Evolutionary conservation across 2,329 filamentous ascomycete genomes (phyloP).

Genomic region (Alternaria triticina): DNA sequence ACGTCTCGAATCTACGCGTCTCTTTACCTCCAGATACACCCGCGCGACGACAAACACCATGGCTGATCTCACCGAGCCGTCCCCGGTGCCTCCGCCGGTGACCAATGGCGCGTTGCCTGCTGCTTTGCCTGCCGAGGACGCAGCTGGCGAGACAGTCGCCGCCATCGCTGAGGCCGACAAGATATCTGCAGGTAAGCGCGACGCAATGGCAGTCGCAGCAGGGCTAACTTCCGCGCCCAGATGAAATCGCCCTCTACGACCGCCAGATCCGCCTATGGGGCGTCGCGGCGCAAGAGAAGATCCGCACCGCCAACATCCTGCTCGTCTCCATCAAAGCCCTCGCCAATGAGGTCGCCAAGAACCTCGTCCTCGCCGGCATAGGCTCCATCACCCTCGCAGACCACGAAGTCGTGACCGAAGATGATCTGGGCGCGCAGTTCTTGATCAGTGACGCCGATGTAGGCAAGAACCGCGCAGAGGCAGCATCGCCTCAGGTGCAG

Average conservation of each 20-base stretch:
- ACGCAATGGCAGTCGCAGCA: background rate
- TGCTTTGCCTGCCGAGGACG: conserved; percentile 37
- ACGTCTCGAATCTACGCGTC: background rate
- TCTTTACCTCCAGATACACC: background rate
- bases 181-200: conserved; percentile 49
- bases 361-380: conserved; percentile 91
- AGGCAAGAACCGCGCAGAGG: conserved; percentile 83
- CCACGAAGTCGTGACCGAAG: conserved; percentile 73
- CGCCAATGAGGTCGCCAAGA: conserved; percentile 95
- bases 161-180: conserved; percentile 49
- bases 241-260: conserved; percentile 97
- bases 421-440: conserved; percentile 74
- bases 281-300: conserved; percentile 88
- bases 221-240: conserved; percentile 52
- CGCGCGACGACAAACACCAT: conserved; percentile 18
- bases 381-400: conserved; percentile 90
- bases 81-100: conserved; percentile 9
- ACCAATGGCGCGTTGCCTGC: conserved; percentile 39
- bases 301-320: conserved; percentile 87
- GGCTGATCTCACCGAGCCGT: conserved; percentile 20
- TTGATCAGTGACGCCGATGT: conserved; percentile 76
- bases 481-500: conserved; percentile 76
- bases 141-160: conserved; percentile 46
- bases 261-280: conserved; percentile 98
- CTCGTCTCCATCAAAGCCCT: conserved; percentile 87